phyloP scores from a whole-genome alignment of 2,329 filamentous ascomycete species.

The Aspergillus fumigatiaffinis region DNA sequence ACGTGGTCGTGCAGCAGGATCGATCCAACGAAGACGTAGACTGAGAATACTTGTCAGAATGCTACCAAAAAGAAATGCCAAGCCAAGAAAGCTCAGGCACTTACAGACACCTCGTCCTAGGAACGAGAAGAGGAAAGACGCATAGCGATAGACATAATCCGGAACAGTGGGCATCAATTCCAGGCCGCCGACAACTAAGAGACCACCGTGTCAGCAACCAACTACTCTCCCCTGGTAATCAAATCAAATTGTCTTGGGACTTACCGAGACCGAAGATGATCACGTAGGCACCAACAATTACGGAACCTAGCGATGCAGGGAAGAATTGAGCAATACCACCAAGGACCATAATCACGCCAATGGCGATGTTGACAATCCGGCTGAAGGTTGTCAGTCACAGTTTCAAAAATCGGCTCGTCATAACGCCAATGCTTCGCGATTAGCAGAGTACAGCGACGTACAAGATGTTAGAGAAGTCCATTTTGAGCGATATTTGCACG shows the following conservation, averaged over 20 bases:
- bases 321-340: constrained; percentile 62
- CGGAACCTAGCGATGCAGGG: constrained; percentile 49
- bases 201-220: constrained; percentile 18
- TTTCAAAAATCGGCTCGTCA: constrained; percentile 9
- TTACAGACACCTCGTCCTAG: constrained; percentile 89
- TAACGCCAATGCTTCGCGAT: not conserved
- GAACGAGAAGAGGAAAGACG: constrained; percentile 97
- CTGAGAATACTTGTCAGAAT: constrained; percentile 44
- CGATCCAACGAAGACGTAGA: constrained; percentile 93
- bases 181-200: constrained; percentile 63
- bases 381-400: constrained; percentile 46
- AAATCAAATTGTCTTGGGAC: constrained; percentile 24
- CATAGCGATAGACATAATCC: constrained; percentile 86
- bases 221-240: not conserved
- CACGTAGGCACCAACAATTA: constrained; percentile 81
- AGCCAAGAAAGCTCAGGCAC: constrained; percentile 37
- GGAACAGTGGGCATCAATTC: constrained; percentile 85
- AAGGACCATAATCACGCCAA: constrained; percentile 81
- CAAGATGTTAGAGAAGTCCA: constrained; percentile 94
- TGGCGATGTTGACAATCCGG: constrained; percentile 88
- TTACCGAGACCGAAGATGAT: constrained; percentile 84
- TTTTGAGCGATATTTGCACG: constrained; percentile 40
- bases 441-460: constrained; percentile 49
- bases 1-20: constrained; percentile 69
- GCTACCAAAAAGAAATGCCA: not conserved